Percentiles rank a stretch among this genome's conserved stretches.
These are phyloP conservation scores for Tricholoma sp. DNA, from an alignment of 768 basidiomycete species.

Conservation along the genomic window DNA sequence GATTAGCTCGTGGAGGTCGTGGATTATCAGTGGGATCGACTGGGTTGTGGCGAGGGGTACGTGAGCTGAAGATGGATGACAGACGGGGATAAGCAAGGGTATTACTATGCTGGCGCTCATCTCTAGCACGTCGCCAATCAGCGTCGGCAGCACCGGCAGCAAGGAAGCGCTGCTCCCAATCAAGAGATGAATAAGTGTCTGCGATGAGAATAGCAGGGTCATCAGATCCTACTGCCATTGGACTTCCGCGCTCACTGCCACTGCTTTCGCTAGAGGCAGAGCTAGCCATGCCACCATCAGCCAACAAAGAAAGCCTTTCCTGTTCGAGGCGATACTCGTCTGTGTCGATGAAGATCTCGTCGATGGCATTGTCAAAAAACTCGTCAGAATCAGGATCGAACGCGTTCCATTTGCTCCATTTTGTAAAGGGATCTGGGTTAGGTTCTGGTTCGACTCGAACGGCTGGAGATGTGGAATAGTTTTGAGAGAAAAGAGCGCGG, in stretches of 20 bases:
- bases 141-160: conserved; percentile 6
- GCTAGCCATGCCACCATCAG: conserved; percentile 25
- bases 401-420: conserved; percentile 60
- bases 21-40: conserved; percentile 4
- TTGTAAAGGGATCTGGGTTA: conserved; percentile 35
- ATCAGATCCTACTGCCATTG: conserved; percentile 41
- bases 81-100: neutral
- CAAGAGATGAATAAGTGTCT: conserved; percentile 26
- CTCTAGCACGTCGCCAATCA: conserved; percentile 4
- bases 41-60: conserved; percentile 8
- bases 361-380: conserved; percentile 58
- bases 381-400: conserved; percentile 84
- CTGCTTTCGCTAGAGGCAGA: conserved; percentile 37
- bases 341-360: conserved; percentile 61
- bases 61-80: conserved; percentile 2
- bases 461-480: conserved; percentile 31
- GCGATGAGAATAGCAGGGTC: conserved; percentile 36
- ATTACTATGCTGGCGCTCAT: neutral
- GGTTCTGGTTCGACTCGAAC: conserved; percentile 43
- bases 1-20: conserved; percentile 6
- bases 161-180: conserved; percentile 18
- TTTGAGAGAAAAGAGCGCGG: conserved; percentile 52
- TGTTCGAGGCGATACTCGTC: conserved; percentile 30
- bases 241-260: conserved; percentile 43
- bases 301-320: conserved; percentile 22